phyloP scores from a whole-genome alignment of 1,284 basidiomycete species.

The Rhodotorula mucilaginosa region DNA sequence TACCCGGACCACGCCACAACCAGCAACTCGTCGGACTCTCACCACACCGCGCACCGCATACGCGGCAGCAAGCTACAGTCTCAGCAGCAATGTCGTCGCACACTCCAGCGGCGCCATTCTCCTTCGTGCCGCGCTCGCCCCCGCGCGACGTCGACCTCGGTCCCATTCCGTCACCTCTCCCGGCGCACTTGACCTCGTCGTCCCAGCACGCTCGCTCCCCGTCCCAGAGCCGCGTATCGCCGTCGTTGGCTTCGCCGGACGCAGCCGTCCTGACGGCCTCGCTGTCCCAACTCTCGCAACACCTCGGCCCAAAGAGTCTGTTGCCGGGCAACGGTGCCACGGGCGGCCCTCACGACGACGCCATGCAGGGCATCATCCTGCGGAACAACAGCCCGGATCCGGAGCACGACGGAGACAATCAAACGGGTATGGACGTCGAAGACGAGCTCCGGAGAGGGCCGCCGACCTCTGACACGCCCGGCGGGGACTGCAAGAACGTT shows the following conservation, averaged over 20 bases:
- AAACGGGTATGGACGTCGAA: constrained; percentile 25
- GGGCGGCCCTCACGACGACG: constrained; percentile 2
- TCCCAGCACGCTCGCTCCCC: constrained; percentile 9
- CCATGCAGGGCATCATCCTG: constrained; percentile 8
- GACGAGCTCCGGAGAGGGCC: constrained; percentile 38
- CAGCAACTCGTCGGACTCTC: not conserved
- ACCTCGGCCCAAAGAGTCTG: constrained; percentile 17
- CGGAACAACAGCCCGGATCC: constrained; percentile 2
- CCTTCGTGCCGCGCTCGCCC: constrained; percentile 33
- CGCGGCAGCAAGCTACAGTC: not conserved
- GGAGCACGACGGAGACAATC: not conserved
- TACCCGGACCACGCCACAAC: too few relatives aligned
- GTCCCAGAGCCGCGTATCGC: constrained; percentile 29
- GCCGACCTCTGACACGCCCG: constrained; percentile 37
- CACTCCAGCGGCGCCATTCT: constrained; percentile 16
- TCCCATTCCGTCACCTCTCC: not conserved
- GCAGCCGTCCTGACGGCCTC: constrained; percentile 26
- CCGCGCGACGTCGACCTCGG: constrained; percentile 12
- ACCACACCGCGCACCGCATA: not conserved
- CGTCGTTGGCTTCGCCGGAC: constrained; percentile 27
- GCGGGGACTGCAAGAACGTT: constrained; percentile 63
- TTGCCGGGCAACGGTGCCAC: not conserved
- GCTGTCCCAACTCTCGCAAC: constrained; percentile 27
- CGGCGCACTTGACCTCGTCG: constrained; percentile 8
- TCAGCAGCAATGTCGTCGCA: not conserved